Evolutionary conservation across 2,329 filamentous ascomycete species (phyloP), one percentile per base, ranked within the genome.

Genomic region (Aspergillus quadricinctus): DNA sequence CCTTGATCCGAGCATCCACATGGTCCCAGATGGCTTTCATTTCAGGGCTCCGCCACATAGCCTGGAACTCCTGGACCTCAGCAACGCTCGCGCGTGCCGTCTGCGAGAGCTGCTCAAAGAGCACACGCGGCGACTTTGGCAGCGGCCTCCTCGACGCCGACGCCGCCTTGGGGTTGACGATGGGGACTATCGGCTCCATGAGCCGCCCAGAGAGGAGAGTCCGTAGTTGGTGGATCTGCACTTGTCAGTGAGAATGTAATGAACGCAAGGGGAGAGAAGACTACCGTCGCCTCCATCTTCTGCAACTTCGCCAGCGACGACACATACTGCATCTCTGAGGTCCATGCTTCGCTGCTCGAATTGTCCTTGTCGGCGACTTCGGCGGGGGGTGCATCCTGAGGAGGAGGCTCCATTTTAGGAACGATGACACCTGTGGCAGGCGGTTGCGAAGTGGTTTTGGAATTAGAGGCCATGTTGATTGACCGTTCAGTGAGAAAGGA

Each of bases 201-300:
- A 78, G 57, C 27, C 73, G 72, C 21, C 69, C 71, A 3, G 77
- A 76, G 29, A 78, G 64, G 19, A 78, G 64, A 25, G 67, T 69
- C 49, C 76, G 76, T 17, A 79, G 66, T 58, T 72, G 67, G 52
- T 76, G 74, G 51, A 78, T 75, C 75, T 78, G 53, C 10, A 49
- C 51, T 8, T 25, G 54, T 66, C 50, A 64, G 55, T 14, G 48
- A 46, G 40, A 21, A 17, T 3, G 48, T 21, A 19, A 23, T 49
- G 21, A 49, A 29, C 1, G 10, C 17, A 46, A 21, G 23, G 21
- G 29, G 25, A 23, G 28, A 29, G 45, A 11, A 25, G 14, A 27
- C 14, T 52, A 41, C 69, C 60, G 63, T 69, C 10, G 64, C 56
- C 53, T 77, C 74, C 27, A 77, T 58, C 55, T 76, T 67, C 57